These are phyloP conservation scores for Chrysoporthe deuterocubensis DNA, from an alignment of 2,329 filamentous ascomycete genomes.

Conservation along the genomic window DNA sequence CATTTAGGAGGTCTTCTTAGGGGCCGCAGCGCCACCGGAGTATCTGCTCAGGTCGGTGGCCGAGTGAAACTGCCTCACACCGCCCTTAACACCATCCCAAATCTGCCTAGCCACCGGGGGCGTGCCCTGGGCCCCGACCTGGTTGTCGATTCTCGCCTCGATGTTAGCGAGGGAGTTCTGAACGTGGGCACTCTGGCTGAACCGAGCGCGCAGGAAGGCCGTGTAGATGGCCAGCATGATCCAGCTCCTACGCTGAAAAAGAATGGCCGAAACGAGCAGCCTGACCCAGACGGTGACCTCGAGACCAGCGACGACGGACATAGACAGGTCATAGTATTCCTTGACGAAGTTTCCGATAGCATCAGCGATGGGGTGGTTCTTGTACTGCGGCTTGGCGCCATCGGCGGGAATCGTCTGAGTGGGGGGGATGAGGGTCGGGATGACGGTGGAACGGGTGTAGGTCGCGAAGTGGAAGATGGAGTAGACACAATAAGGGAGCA, in stretches of 20 bases:
- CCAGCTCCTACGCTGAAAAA: conserved; percentile 92
- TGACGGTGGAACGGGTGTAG: conserved; percentile 90
- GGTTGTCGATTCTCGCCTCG: conserved; percentile 76
- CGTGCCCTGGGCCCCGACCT: conserved; percentile 84
- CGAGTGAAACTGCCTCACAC: conserved; percentile 74
- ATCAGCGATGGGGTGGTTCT: conserved; percentile 70
- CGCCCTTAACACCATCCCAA: conserved; percentile 80
- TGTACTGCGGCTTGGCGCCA: conserved; percentile 59
- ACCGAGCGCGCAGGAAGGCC: conserved; percentile 87
- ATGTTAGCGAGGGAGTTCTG: conserved; percentile 77
- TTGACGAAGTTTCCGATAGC: conserved; percentile 93
- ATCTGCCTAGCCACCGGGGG: conserved; percentile 77
- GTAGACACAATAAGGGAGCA: conserved; percentile 95
- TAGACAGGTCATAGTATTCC: conserved; percentile 95
- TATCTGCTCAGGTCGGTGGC: conserved; percentile 80
- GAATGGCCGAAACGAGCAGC: conserved; percentile 76
- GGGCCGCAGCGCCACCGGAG: conserved; percentile 58
- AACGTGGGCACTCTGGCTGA: conserved; percentile 90
- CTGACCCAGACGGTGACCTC: conserved; percentile 89
- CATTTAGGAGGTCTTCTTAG: conserved; percentile 68
- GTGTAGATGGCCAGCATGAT: conserved; percentile 86
- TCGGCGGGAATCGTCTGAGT: conserved; percentile 57
- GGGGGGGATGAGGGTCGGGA: conserved; percentile 81
- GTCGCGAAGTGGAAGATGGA: conserved; percentile 98
- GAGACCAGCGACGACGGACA: conserved; percentile 87